Conservation (phyloP, 2,329 filamentous ascomycete species). For the Clarireedia paspali region DNA sequence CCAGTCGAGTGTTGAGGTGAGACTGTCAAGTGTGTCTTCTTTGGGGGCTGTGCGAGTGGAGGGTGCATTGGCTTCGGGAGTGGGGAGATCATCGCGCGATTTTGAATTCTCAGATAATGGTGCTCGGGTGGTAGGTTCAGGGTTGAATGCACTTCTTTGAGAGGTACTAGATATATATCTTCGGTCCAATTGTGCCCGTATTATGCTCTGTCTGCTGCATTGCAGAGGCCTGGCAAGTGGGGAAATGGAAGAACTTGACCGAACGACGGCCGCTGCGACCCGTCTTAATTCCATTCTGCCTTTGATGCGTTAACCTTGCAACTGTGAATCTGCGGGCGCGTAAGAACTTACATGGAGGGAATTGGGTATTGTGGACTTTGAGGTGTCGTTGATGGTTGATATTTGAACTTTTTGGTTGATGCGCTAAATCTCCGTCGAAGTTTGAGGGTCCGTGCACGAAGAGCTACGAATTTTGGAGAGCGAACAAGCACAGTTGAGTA, state of each 20-base stretch:
- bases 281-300: conserved; percentile 30
- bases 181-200: not conserved
- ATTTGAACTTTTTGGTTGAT: conserved; percentile 5
- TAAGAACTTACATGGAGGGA: conserved; percentile 14
- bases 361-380: conserved; percentile 4
- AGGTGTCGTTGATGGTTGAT: conserved; percentile 16
- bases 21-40: conserved; percentile 6
- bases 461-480: not conserved
- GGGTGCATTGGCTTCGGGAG: not conserved
- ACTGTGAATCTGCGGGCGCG: conserved; percentile 9
- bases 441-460: conserved; percentile 4
- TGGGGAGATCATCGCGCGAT: not conserved
- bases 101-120: not conserved
- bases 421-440: conserved; percentile 5
- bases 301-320: conserved; percentile 7
- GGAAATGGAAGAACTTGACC: not conserved
- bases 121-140: conserved; percentile 1
- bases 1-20: not conserved
- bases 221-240: not conserved
- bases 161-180: conserved; percentile 1
- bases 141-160: not conserved
- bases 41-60: conserved; percentile 1
- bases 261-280: not conserved
- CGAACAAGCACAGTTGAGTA: not conserved
- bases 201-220: not conserved